Evolutionary conservation across 2,329 filamentous ascomycete genomes (phyloP), one percentile per base, ranked within the genome.

Genomic region (Fusarium dlaminii): DNA sequence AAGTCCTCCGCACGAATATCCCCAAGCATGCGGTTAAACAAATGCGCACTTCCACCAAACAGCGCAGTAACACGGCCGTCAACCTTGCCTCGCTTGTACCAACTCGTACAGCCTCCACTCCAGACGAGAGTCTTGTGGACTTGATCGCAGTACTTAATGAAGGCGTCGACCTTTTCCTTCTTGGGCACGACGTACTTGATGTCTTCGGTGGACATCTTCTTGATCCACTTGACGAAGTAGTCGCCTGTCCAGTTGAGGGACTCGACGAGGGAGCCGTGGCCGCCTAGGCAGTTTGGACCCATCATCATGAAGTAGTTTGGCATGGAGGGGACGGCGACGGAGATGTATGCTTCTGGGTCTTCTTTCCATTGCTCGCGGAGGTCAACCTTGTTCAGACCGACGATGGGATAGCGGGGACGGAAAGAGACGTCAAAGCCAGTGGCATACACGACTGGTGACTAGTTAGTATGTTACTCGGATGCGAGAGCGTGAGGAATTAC

Each of bases 361-460:
- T 78, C 76, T 5, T 86, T 82, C 88, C 89, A 91, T 4, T 85
- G 80, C 39, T 89, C 81, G 24, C 87, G 82, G 9, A 91, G 80
- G 43, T 85, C 82, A 39, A 85, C 83, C 6, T 85, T 86, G 6
- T 82, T 79, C 48, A 82, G 82, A 3, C 89, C 89, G 4, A 83
- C 80, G 6, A 90, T 84, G 14, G 84, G 83, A 66, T 88, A 89
- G 2, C 84, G 82, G 6, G 88, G 87, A 3, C 83, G 77, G 77
- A 88, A 89, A 1, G 86, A 88, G 12, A 85, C 84, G 70, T 89
- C 85, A 70, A 89, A 90, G 5, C 88, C 87, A 0, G 87, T 89
- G 22, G 88, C 88, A 63, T 88, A 89, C 27, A 90, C 81, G 29
- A 91, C 74, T 76, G 11, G 0, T 0, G 12, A 20, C n/a, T 5